Percentiles rank a stretch among this genome's conserved stretches.
phyloP scores from a whole-genome alignment of 345 rosid genomes.

The Pistacia vera region DNA sequence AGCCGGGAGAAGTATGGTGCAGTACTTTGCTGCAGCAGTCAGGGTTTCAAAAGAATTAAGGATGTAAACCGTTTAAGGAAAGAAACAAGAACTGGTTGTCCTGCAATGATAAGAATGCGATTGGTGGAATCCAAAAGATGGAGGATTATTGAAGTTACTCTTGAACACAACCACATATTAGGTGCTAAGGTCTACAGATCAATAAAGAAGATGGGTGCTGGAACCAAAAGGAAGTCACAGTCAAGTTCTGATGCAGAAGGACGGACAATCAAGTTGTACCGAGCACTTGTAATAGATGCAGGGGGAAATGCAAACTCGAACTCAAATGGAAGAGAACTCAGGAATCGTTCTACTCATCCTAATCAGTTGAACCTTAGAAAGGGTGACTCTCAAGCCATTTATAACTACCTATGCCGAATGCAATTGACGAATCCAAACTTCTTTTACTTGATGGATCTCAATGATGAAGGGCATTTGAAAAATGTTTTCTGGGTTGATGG shows the following conservation, averaged over 20 bases:
- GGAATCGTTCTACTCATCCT: slow-evolving; percentile 24
- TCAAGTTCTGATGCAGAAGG: slow-evolving; percentile 56
- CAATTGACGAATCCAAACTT: slow-evolving; percentile 69
- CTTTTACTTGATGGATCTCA: slow-evolving; percentile 71
- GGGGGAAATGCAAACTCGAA: slow-evolving; percentile 43
- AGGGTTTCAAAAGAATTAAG: slow-evolving; percentile 71
- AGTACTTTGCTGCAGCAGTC: slow-evolving; percentile 79
- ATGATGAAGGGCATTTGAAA: slow-evolving; percentile 62
- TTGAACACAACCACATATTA: slow-evolving; percentile 73
- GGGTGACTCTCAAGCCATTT: slow-evolving; percentile 61
- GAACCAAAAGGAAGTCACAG: slow-evolving; percentile 49
- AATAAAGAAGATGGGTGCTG: slow-evolving; percentile 44
- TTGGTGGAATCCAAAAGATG: slow-evolving; percentile 76
- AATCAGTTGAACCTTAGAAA: slow-evolving; percentile 52
- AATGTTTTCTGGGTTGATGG: slow-evolving; percentile 72
- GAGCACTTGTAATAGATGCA: slow-evolving; percentile 56
- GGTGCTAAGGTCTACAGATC: slow-evolving; percentile 48
- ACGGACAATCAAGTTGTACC: slow-evolving; percentile 56
- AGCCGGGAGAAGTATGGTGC: slow-evolving; percentile 78
- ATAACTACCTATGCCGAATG: slow-evolving; percentile 64
- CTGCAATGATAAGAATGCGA: slow-evolving; percentile 80
- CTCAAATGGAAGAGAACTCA: slow-evolving; percentile 35
- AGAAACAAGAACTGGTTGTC: slow-evolving; percentile 84
- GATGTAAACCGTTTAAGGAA: slow-evolving; percentile 66
- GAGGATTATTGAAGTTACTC: slow-evolving; percentile 66